Evolutionary conservation across 2,329 filamentous ascomycete species (phyloP), one percentile per base, ranked within the genome.

Genomic region (Xylaria sp.): DNA sequence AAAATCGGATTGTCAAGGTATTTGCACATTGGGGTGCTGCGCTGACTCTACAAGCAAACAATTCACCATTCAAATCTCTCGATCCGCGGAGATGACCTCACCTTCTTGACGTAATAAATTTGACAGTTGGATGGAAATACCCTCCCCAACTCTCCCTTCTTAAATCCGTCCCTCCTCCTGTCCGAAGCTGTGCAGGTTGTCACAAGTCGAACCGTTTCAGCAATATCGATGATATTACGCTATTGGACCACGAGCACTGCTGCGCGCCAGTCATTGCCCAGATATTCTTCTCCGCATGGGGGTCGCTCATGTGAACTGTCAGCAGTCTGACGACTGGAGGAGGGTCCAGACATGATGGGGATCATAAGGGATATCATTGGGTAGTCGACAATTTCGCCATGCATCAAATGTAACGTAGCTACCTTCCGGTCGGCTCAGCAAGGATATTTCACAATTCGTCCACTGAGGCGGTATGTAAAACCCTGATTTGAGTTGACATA

Each of bases 341-440:
- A 54, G 20, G 5, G 16, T 43, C 19, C 26, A 37, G 41, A 21
- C 20, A 42, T 48, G 40, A 37, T 18, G 26, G 37, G 39, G 20
- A 45, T 43, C 50, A 40, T 11, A 21, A 29, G 39, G n/a, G 42
- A 24, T 48, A 6, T 7, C 29, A 50, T 54, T 54, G 34, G 50
- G 48, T 48, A 38, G 4, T 48, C 21, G 9, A 49, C 38, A 29
- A 38, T 40, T 42, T 39, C 13, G 52, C 44, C 34, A 44, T 48
- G 41, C 18, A 50, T 49, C n/a, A 40, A 50, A 11, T 39, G 52
- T 50, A 38, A 44, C 54, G 42, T 48, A 41, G 41, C 46, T 42
- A 47, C 38, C 21, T 44, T 48, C 45, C 39, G 46, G 48, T 20
- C 48, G 29, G 45, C 18, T 53, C 46, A 29, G 44, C 40, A 40